A percentile compares a stretch with the other conserved stretches of the same genome.
Evolutionary conservation across 805 yeast species (phyloP).

Genomic region (Kluyveromyces lactis): DNA sequence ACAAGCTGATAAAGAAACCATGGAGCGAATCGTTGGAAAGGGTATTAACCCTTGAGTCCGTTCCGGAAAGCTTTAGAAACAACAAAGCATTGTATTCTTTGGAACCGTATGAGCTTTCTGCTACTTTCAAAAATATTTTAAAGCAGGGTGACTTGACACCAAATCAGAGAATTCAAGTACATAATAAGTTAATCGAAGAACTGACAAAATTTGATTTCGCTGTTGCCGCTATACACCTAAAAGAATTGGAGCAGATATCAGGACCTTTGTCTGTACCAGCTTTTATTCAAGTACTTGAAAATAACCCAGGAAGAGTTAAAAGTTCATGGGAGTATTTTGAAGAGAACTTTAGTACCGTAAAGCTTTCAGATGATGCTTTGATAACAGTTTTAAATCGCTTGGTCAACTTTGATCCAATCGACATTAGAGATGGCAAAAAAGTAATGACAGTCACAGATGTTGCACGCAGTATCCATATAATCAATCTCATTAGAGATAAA

Average conservation of each 20-base stretch:
- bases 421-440: slow-evolving; percentile 27
- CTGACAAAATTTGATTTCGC: slow-evolving; percentile 26
- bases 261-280: slow-evolving; percentile 18
- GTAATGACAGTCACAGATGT: slow-evolving; percentile 14
- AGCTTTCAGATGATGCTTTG: slow-evolving; percentile 20
- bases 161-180: slow-evolving; percentile 13
- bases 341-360: slow-evolving; percentile 12
- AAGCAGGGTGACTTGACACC: slow-evolving; percentile 5
- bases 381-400: slow-evolving; percentile 30
- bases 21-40: slow-evolving; percentile 2
- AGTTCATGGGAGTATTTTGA: slow-evolving; percentile 41
- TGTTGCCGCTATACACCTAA: slow-evolving; percentile 25
- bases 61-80: background rate
- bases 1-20: background rate
- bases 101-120: slow-evolving; percentile 20
- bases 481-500: slow-evolving; percentile 14
- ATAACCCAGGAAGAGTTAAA: slow-evolving; percentile 47
- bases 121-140: slow-evolving; percentile 10
- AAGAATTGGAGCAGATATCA: slow-evolving; percentile 18
- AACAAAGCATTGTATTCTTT: background rate
- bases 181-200: slow-evolving; percentile 23
- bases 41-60: background rate
- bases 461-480: slow-evolving; percentile 18
- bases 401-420: slow-evolving; percentile 32
- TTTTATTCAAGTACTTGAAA: slow-evolving; percentile 28